These are phyloP conservation scores for Didymosphaeria variabile DNA, from an alignment of 2,329 filamentous ascomycete species.

Conservation along the genomic window DNA sequence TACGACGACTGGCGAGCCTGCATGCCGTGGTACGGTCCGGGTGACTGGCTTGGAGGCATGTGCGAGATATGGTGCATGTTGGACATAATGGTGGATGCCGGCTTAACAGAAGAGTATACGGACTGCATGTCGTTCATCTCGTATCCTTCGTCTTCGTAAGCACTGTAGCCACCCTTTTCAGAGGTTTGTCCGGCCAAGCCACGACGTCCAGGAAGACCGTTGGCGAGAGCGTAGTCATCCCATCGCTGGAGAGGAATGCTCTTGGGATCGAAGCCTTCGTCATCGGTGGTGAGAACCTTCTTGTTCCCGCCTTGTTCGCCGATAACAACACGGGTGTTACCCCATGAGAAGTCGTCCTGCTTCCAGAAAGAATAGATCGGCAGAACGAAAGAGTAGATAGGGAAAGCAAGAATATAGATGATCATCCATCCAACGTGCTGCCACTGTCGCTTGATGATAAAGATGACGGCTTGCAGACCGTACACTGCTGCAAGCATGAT, in stretches of 20 bases:
- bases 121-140: conserved; percentile 99
- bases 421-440: conserved; percentile 99
- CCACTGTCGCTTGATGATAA: conserved; percentile 97
- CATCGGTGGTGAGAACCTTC: conserved; percentile 83
- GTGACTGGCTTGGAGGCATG: conserved; percentile 77
- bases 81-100: conserved; percentile 84
- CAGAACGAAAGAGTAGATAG: conserved; percentile 89
- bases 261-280: conserved; percentile 87
- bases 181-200: conserved; percentile 62
- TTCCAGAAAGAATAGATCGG: conserved; percentile 99
- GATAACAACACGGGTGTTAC: conserved; percentile 96
- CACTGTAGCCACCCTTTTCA: conserved; percentile 69
- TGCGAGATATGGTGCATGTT: conserved; percentile 78
- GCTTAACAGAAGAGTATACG: conserved; percentile 90
- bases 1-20: conserved; percentile 75
- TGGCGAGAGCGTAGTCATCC: conserved; percentile 91
- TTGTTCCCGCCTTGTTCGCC: conserved; percentile 92
- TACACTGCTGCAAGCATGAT: conserved; percentile 91
- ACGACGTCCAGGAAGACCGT: conserved; percentile 90
- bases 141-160: conserved; percentile 78
- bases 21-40: conserved; percentile 73
- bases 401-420: conserved; percentile 95
- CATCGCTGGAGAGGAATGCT: conserved; percentile 94
- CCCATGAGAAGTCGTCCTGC: conserved; percentile 98
- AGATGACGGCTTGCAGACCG: conserved; percentile 93